phyloP scores from a whole-genome alignment of 2,329 filamentous ascomycete genomes.

The Aureobasidium sp. region DNA sequence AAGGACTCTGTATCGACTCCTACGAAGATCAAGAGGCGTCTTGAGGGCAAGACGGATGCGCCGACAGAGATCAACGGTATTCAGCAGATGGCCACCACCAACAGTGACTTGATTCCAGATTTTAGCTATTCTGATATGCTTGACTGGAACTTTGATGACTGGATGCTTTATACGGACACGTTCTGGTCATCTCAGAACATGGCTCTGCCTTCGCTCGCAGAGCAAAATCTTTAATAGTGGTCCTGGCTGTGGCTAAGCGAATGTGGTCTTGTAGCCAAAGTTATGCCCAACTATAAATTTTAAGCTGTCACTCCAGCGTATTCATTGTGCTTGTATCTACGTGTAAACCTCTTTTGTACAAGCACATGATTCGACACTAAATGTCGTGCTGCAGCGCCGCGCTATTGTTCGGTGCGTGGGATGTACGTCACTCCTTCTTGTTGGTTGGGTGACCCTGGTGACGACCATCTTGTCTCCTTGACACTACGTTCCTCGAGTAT shows the following conservation, averaged over 20 bases:
- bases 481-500: neutral
- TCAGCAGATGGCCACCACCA: neutral
- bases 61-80: neutral
- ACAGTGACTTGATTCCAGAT: neutral
- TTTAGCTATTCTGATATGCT: constrained; percentile 2
- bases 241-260: neutral
- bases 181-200: constrained; percentile 2
- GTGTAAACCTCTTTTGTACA: neutral
- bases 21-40: neutral
- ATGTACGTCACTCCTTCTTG: neutral
- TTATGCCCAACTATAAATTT: neutral
- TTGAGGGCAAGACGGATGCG: neutral
- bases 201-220: neutral
- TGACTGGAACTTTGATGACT: constrained; percentile 15
- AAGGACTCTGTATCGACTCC: constrained; percentile 3
- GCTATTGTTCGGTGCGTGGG: too few species aligned
- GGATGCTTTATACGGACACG: constrained; percentile 9
- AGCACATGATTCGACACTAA: too few species aligned
- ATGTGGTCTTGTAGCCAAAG: neutral
- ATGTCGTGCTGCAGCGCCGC: too few species aligned
- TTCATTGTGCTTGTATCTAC: neutral
- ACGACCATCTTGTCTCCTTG: too few species aligned
- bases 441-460: neutral
- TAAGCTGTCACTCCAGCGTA: neutral
- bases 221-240: neutral